Percentiles rank a stretch among this genome's conserved stretches.
Evolutionary conservation across 2,329 filamentous ascomycete species (phyloP).

Genomic region (Colletotrichum lini): DNA sequence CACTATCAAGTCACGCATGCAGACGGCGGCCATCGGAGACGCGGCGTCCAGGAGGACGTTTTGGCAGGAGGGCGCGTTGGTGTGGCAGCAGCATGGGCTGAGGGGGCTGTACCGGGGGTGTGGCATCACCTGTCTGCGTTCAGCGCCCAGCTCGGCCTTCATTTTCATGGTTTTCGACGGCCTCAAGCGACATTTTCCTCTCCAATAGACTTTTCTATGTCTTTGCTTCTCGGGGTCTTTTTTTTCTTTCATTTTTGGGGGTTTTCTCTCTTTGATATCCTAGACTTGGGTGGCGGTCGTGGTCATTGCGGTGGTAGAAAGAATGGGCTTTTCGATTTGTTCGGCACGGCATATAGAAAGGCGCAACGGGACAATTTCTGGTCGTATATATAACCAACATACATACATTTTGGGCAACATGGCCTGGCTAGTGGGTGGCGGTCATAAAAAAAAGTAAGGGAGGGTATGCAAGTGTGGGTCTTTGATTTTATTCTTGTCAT

Average conservation of each 20-base stretch:
- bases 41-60: constrained; percentile 75
- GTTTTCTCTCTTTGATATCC: constrained; percentile 29
- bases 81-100: constrained; percentile 89
- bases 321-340: constrained; percentile 20
- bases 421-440: background rate
- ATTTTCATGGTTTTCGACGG: constrained; percentile 97
- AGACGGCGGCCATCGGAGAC: constrained; percentile 81
- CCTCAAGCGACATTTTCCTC: constrained; percentile 77
- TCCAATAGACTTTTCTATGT: constrained; percentile 51
- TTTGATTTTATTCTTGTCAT: background rate
- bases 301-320: background rate
- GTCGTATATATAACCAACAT: constrained; percentile 5
- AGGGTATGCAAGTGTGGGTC: constrained; percentile 10
- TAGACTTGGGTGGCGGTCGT: constrained; percentile 35
- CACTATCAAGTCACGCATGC: constrained; percentile 97
- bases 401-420: background rate
- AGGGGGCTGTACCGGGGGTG: constrained; percentile 93
- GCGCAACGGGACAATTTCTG: constrained; percentile 32
- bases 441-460: constrained; percentile 3
- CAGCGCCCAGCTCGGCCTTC: constrained; percentile 95
- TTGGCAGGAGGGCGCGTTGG: constrained; percentile 75
- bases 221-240: constrained; percentile 13
- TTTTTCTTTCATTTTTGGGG: too few species aligned
- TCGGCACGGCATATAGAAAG: constrained; percentile 29
- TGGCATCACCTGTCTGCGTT: constrained; percentile 89